Evolutionary conservation across 768 basidiomycete genomes (phyloP).

Genomic region (Calocybe indica): DNA sequence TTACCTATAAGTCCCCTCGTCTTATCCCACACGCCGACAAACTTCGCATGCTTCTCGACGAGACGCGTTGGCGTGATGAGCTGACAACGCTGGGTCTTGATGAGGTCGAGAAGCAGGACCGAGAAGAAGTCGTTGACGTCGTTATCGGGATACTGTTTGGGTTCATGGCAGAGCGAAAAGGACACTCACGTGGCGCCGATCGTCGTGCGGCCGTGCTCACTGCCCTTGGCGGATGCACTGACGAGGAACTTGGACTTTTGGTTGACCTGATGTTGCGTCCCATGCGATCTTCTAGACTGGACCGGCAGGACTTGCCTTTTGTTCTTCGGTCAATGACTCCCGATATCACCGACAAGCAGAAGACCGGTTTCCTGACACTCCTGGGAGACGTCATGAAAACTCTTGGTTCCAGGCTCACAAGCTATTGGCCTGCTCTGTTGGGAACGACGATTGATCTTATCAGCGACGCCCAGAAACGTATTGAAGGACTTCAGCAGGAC

Average conservation of each 20-base stretch:
- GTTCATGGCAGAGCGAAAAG: conserved; percentile 75
- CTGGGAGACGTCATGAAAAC: conserved; percentile 81
- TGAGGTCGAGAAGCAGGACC: conserved; percentile 45
- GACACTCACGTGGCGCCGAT: conserved; percentile 60
- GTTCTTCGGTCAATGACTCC: conserved; percentile 16
- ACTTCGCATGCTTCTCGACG: conserved; percentile 70
- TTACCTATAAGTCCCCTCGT: conserved; percentile 72
- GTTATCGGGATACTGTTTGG: conserved; percentile 81
- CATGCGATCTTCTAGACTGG: conserved; percentile 34
- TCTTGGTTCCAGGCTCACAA: conserved; percentile 65
- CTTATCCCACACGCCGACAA: conserved; percentile 55
- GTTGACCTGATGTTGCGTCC: conserved; percentile 87
- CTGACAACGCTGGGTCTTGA: conserved; percentile 65
- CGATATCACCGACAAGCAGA: conserved; percentile 52
- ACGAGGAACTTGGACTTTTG: conserved; percentile 69
- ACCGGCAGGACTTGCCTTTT: conserved; percentile 21
- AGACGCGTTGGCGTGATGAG: conserved; percentile 85
- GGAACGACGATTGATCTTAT: conserved; percentile 62
- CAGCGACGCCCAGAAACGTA: conserved; percentile 53
- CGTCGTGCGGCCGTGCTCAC: conserved; percentile 72
- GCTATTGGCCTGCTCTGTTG: conserved; percentile 73
- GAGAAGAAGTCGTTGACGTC: conserved; percentile 62
- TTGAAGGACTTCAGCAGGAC: conserved; percentile 36
- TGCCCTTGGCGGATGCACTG: conserved; percentile 60
- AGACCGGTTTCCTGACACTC: conserved; percentile 79